phyloP scores from a whole-genome alignment of 1,284 basidiomycete genomes.

The Jaminaea rosea region DNA sequence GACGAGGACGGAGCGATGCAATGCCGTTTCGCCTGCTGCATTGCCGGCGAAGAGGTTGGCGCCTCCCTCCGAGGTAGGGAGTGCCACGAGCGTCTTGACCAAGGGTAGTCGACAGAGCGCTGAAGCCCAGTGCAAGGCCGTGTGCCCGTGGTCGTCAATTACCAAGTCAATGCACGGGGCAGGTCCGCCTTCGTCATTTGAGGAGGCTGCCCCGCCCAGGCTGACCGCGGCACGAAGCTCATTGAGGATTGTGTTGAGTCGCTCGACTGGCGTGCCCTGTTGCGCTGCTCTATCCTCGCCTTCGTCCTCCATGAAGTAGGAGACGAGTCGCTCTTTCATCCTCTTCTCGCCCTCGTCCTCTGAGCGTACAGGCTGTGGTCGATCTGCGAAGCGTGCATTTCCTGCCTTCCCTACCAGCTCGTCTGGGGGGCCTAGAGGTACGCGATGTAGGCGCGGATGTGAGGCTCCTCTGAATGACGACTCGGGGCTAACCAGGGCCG shows the following conservation, averaged over 20 bases:
- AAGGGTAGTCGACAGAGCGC: slow-evolving; percentile 61
- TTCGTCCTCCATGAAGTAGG: slow-evolving; percentile 38
- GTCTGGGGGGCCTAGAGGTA: slow-evolving; percentile 23
- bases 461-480: slow-evolving; percentile 28
- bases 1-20: slow-evolving; percentile 83
- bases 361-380: slow-evolving; percentile 21
- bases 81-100: slow-evolving; percentile 48
- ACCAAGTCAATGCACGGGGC: slow-evolving; percentile 55
- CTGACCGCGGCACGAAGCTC: slow-evolving; percentile 52
- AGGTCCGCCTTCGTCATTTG: slow-evolving; percentile 60
- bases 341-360: slow-evolving; percentile 41
- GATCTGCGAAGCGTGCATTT: slow-evolving; percentile 37
- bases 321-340: slow-evolving; percentile 35
- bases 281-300: slow-evolving; percentile 10
- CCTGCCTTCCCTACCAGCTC: slow-evolving; percentile 15
- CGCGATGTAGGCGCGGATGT: slow-evolving; percentile 19
- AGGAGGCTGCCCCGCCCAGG: slow-evolving; percentile 58
- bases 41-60: slow-evolving; percentile 53
- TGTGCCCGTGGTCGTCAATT: slow-evolving; percentile 83
- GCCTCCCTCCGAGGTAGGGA: slow-evolving; percentile 53
- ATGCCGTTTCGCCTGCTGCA: slow-evolving; percentile 83
- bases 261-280: slow-evolving; percentile 1
- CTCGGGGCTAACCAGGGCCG: slow-evolving; percentile 26
- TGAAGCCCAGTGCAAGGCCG: slow-evolving; percentile 84
- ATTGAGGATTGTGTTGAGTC: slow-evolving; percentile 16